Evolutionary conservation across 768 basidiomycete genomes (phyloP), one percentile per base, ranked within the genome.

Genomic region (Kwoniella europaea): DNA sequence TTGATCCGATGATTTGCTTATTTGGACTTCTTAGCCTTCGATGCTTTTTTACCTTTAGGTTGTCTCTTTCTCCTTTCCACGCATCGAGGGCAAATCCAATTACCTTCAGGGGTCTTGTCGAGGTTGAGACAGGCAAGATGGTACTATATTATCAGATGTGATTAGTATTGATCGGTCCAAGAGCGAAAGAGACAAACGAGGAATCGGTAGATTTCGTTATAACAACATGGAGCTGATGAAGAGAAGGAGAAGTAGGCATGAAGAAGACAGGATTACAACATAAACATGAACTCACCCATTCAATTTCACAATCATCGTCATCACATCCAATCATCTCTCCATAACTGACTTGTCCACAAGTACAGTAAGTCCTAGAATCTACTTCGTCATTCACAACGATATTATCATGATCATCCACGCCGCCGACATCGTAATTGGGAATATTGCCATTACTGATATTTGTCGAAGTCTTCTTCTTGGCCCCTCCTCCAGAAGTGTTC

Each of bases 311-410:
- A 58, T 79, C 74, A 24, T 81, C 78, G 24, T 80, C 76, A 73
- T 85, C 84, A 71, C 84, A 85, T 20, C 79, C 84, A 54, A 85
- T 83, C 84, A 85, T 85, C 71, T 84, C 83, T 3, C 84, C 84
- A 68, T 78, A 85, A 66, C 80, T 78, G 44, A 79, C 74, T 27
- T 79, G 77, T 22, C 76, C 71, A 71, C 84, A 84, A 20, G 69
- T 68, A 59, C 82, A 83, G 55, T 83, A 83, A 4, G 72, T 55
- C 53, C 54, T 73, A 9, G 72, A 80, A 76, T 78, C 84, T 16
- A 59, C 73, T 16, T 82, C 77, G 4, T 58, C 75, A 10, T 73
- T 78, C 13, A 43, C 62, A 3, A 57, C 69, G 16, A 63, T 70
- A 53, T 35, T 35, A 16, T 74, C 76, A 10, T 15, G 54, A 2